Percentiles rank a stretch among this genome's conserved stretches.
These are phyloP conservation scores for Echinochloa phyllopogon DNA, from an alignment of 176 grass and related monocot species.

Conservation along the genomic window DNA sequence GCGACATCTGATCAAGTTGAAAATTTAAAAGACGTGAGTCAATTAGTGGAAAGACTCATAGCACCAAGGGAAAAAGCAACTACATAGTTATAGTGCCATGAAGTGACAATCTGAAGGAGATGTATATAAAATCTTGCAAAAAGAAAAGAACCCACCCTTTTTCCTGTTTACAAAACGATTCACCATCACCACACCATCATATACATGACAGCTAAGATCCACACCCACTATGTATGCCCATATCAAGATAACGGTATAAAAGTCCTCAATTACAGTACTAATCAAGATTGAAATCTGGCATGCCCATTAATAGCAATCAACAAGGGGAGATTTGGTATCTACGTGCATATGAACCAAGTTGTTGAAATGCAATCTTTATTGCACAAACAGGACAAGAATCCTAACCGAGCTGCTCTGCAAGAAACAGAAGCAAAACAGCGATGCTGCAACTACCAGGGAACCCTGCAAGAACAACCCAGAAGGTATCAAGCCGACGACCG, in stretches of 20 bases:
- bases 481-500: not conserved
- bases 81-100: not conserved
- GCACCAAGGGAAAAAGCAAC: not conserved
- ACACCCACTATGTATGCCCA: not conserved
- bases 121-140: not conserved
- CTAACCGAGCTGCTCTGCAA: not conserved
- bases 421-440: not conserved
- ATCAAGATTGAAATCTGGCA: not conserved
- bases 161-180: not conserved
- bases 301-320: not conserved
- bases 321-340: not conserved
- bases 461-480: not conserved
- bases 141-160: not conserved
- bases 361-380: not conserved
- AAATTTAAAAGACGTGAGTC: conserved; percentile 18
- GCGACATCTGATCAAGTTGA: conserved; percentile 37
- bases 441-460: not conserved
- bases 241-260: not conserved
- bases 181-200: not conserved
- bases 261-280: not conserved
- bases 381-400: not conserved
- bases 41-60: not conserved
- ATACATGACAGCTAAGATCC: not conserved
- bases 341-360: not conserved
- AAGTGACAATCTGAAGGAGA: not conserved